Conservation (phyloP, 2,329 filamentous ascomycete genomes). For the Pseudogymnoascus sp. region DNA sequence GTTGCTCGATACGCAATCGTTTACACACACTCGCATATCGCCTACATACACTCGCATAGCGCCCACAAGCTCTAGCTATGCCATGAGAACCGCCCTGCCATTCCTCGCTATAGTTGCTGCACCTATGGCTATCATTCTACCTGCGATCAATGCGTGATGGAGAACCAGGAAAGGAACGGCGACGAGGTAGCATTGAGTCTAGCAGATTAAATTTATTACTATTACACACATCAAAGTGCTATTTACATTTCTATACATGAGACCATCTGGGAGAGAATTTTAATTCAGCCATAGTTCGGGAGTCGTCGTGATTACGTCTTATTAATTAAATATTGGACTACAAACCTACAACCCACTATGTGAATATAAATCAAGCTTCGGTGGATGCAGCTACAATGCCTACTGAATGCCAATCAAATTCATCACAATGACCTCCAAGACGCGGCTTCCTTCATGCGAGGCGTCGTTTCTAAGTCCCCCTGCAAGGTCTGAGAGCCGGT, state of each 20-base stretch:
- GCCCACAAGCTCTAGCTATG: constrained; percentile 2
- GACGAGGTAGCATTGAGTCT: neutral
- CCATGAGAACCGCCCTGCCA: constrained; percentile 6
- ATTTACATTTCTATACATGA: neutral
- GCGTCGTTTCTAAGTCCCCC: no score
- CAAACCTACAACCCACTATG: no score
- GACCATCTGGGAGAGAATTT: neutral
- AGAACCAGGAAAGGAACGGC: neutral
- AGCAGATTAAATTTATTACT: neutral
- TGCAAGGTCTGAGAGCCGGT: no score
- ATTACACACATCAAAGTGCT: neutral
- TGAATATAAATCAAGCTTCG: no score
- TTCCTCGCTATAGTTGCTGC: neutral
- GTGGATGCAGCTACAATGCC: no score
- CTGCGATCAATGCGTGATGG: constrained; percentile 9
- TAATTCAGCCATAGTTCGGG: neutral
- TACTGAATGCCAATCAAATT: no score
- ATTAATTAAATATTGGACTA: neutral
- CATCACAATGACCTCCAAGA: no score
- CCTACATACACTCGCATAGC: neutral
- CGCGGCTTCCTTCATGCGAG: no score
- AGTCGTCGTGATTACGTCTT: no score
- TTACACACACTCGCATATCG: neutral
- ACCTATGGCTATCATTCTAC: constrained; percentile 9
- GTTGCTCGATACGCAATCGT: constrained; percentile 3